phyloP scores from a whole-genome alignment of 1,139 yeast species.

The Yamadazyma blattariae region DNA sequence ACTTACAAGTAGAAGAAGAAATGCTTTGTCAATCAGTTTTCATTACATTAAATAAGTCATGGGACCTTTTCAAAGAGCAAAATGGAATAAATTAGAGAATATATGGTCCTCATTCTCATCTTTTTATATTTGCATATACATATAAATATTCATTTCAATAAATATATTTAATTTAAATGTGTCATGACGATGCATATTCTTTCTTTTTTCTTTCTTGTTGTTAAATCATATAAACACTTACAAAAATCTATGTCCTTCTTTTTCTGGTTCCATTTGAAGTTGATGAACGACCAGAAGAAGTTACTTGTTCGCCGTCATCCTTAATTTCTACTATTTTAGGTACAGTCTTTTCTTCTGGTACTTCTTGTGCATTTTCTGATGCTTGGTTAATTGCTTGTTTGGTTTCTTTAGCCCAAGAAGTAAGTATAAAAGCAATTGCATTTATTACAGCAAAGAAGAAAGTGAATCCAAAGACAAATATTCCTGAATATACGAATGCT shows the following conservation, averaged over 20 bases:
- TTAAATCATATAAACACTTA: too few species aligned
- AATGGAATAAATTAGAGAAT: conserved; percentile 21
- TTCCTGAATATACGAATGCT: conserved; percentile 44
- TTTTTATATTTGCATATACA: conserved; percentile 6
- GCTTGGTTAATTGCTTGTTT: conserved; percentile 15
- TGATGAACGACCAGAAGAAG: too few species aligned
- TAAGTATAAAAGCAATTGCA: conserved; percentile 23
- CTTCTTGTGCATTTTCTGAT: conserved; percentile 2
- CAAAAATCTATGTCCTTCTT: conserved; percentile 4
- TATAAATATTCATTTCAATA: neutral
- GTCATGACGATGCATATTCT: neutral
- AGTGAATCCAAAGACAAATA: conserved; percentile 37
- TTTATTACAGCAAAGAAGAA: conserved; percentile 41
- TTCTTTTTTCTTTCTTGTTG: too few species aligned
- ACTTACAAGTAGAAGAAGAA: conserved; percentile 60
- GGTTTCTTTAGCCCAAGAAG: conserved; percentile 16
- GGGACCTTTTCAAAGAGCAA: conserved; percentile 76
- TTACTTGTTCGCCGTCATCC: conserved; percentile 8
- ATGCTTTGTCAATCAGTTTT: conserved; percentile 88
- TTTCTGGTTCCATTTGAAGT: too few species aligned
- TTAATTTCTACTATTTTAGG: conserved; percentile 17
- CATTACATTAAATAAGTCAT: conserved; percentile 77
- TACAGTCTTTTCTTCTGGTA: conserved; percentile 5
- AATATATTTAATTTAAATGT: neutral
- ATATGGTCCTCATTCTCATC: conserved; percentile 1